Base-by-base conservation (phyloP, 805 yeast species). In the Wickerhamomyces rabaulensis region DNA sequence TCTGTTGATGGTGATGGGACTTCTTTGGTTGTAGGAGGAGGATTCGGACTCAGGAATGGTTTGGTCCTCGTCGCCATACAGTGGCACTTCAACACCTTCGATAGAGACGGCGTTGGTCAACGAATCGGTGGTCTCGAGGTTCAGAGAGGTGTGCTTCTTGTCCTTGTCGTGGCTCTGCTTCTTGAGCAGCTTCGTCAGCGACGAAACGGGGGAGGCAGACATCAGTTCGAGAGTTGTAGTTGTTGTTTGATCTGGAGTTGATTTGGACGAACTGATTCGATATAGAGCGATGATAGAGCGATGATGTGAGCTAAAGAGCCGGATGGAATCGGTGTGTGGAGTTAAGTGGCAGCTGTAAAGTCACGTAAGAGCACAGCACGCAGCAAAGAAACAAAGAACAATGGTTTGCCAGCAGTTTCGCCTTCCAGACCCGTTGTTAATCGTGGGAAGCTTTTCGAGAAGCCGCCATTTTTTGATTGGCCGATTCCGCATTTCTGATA, bases 81-180 rank as follows among this genome's bases (percentile, higher is more conserved):
- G 39, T 7, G 56, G 55, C 2, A 60, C 61, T 27, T 57, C 62
- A 9, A 60, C 60, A 10, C 64, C 64, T 33, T 60, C 64, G 23
- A 60, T 60, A 19, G 64, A 60, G 15, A 59, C 58, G 1, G 62
- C 53, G 33, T 52, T 50, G 5, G 60, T 49, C 10, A 60, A 41
- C 6, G 43, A 58, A 10, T 48, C 51, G 21, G 54, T 57, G 23
- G 41, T 52, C 9, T 47, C 42, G 35, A 31, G 37, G 31, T 51
- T 8, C 39, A 38, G 42, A 12, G 41, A 31, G 6, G 33, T 17
- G 5, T 38, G 43, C 7, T 38, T 29, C 19, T 29, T 17, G 31
- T 33, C 46, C 25, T 44, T 42, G 27, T 54, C 45, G 23, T 39
- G 48, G 36, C 53, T 54, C 44, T 57, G 59, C 46, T 56, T 58